These are phyloP conservation scores for Volvox africanus DNA, from an alignment of 139 green algal genomes.

Conservation along the genomic window DNA sequence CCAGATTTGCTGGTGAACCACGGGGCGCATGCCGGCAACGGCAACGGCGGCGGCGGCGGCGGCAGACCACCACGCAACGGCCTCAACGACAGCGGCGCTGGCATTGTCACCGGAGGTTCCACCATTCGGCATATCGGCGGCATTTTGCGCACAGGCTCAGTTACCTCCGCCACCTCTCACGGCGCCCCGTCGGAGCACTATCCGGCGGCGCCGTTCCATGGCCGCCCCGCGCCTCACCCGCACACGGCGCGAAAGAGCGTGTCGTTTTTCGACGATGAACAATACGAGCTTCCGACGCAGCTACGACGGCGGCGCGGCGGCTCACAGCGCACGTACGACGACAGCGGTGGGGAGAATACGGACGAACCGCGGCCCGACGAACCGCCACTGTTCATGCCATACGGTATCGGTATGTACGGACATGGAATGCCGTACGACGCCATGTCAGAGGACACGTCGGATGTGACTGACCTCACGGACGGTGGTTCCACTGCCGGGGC, in stretches of 20 bases:
- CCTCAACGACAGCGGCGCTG: background rate
- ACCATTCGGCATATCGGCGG: conserved; percentile 2
- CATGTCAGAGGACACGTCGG: conserved; percentile 7
- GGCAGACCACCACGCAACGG: background rate
- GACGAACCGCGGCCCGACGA: background rate
- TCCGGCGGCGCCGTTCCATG: background rate
- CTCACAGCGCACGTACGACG: conserved; percentile 16
- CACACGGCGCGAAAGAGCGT: conserved; percentile 13
- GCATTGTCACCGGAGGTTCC: background rate
- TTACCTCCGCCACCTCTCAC: conserved; percentile 17
- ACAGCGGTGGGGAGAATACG: background rate
- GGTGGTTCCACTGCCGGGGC: background rate
- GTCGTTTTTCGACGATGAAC: conserved; percentile 44
- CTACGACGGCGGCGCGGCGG: background rate
- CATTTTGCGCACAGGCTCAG: conserved; percentile 26
- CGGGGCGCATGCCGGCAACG: too few species aligned
- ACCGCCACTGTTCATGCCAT: background rate
- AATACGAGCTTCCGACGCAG: conserved; percentile 17
- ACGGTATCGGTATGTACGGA: background rate
- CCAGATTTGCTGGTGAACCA: too few species aligned
- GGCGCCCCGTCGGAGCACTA: background rate
- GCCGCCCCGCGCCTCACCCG: background rate
- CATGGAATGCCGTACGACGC: conserved; percentile 17
- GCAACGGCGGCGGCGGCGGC: background rate
- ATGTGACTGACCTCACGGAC: conserved; percentile 24